Evolutionary conservation across 768 basidiomycete genomes (phyloP).

Genomic region (Suillus ampliporus): DNA sequence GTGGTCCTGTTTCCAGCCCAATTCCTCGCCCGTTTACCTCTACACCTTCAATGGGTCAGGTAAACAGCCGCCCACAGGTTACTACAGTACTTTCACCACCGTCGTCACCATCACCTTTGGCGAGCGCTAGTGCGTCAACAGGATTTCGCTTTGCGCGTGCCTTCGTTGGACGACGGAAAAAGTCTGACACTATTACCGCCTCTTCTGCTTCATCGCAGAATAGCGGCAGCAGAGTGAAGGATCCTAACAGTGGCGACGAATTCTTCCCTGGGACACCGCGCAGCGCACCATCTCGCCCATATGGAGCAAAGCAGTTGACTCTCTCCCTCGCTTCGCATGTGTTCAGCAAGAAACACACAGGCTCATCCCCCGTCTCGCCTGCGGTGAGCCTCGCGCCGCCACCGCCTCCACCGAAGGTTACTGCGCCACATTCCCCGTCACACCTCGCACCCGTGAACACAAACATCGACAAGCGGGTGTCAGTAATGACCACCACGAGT

Average conservation of each 20-base stretch:
- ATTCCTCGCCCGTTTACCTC: conserved; percentile 26
- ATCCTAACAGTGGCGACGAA: conserved; percentile 24
- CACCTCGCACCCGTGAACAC: conserved; percentile 28
- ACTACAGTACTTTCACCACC: conserved; percentile 25
- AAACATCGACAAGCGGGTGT: conserved; percentile 46
- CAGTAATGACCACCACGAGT: conserved; percentile 57
- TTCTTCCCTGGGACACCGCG: conserved; percentile 17
- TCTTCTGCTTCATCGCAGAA: conserved; percentile 24
- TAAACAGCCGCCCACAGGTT: conserved; percentile 39
- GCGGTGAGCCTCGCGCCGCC: conserved; percentile 35
- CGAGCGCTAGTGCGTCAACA: conserved; percentile 23
- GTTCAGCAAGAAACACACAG: conserved; percentile 44
- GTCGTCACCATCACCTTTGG: conserved; percentile 33
- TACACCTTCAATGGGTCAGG: conserved; percentile 41
- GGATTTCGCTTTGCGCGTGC: conserved; percentile 38
- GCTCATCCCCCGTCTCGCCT: conserved; percentile 36
- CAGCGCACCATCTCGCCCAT: conserved; percentile 24
- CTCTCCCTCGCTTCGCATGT: conserved; percentile 53
- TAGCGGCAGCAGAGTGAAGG: conserved; percentile 25
- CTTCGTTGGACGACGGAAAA: conserved; percentile 40
- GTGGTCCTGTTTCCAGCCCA: conserved; percentile 30
- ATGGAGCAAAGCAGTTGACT: conserved; percentile 41
- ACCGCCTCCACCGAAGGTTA: conserved; percentile 46
- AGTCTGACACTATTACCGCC: conserved; percentile 27
- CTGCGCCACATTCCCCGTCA: conserved; percentile 28